Conservation (phyloP, 139 green algal species). For the Deuterostichococcus epilithicus region DNA sequence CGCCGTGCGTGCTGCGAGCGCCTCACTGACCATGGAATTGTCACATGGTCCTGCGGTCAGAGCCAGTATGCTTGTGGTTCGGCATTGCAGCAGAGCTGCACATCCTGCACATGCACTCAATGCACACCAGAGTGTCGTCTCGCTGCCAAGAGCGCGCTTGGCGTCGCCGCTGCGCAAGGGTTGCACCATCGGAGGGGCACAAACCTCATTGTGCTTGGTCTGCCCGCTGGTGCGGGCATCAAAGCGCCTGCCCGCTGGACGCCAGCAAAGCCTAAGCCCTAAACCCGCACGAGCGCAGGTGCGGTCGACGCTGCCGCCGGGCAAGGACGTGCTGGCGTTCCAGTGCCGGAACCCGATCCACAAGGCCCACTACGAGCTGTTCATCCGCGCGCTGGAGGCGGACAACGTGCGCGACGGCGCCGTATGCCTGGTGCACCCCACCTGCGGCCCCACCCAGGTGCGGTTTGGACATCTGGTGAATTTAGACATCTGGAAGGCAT, state of each 20-base stretch:
- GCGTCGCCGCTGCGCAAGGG: background rate
- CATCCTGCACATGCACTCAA: background rate
- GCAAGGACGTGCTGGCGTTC: slow-evolving; percentile 86
- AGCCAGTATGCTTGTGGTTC: background rate
- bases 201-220: too few species aligned
- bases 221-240: too few species aligned
- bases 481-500: too few species aligned
- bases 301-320: slow-evolving; percentile 61
- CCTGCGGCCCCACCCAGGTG: slow-evolving; percentile 83
- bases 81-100: background rate
- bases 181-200: background rate
- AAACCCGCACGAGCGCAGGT: slow-evolving; percentile 17
- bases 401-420: slow-evolving; percentile 64
- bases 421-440: slow-evolving; percentile 88
- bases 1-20: too few species aligned
- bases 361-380: slow-evolving; percentile 91
- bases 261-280: too few species aligned
- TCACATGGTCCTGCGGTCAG: background rate
- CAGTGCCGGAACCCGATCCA: slow-evolving; percentile 95
- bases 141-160: background rate
- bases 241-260: too few species aligned
- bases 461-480: background rate
- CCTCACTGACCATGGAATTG: too few species aligned
- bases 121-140: background rate
- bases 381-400: slow-evolving; percentile 80